These are phyloP conservation scores for Phytophthora chlamydospora DNA, from an alignment of 352 stramenopile species.

Conservation along the genomic window DNA sequence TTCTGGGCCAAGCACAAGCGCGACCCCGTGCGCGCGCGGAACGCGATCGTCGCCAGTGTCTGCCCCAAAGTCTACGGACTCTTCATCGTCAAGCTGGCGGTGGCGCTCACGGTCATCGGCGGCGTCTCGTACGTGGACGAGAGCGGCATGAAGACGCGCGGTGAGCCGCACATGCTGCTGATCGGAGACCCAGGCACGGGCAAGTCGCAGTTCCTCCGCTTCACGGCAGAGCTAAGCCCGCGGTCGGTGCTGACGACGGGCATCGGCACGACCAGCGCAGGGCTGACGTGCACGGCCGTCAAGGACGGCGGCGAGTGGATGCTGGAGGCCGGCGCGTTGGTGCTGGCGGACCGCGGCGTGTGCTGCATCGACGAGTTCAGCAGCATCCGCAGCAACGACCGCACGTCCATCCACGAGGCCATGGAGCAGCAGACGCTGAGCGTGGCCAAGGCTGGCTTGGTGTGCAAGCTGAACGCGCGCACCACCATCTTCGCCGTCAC, in stretches of 20 bases:
- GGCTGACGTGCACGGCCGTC: conserved; percentile 96
- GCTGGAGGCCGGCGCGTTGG: conserved; percentile 95
- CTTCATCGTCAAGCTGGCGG: conserved; percentile 92
- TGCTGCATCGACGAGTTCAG: conserved; percentile 99
- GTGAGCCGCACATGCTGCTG: conserved; percentile 87
- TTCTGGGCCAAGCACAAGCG: conserved; percentile 84
- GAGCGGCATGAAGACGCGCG: conserved; percentile 78
- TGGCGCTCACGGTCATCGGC: conserved; percentile 94
- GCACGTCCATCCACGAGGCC: conserved; percentile 95
- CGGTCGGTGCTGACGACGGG: conserved; percentile 96
- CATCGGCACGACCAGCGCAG: conserved; percentile 96
- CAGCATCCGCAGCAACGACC: conserved; percentile 94
- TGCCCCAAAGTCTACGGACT: conserved; percentile 96
- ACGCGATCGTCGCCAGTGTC: conserved; percentile 94
- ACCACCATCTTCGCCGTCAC: conserved; percentile 96
- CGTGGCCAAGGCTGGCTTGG: conserved; percentile 97
- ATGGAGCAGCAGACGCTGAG: conserved; percentile 99
- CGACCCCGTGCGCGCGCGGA: conserved; percentile 67
- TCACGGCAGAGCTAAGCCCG: conserved; percentile 94
- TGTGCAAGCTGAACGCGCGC: conserved; percentile 96
- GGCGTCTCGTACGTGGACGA: conserved; percentile 80
- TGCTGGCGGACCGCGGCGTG: conserved; percentile 91
- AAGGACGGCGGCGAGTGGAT: conserved; percentile 96
- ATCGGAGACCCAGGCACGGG: conserved; percentile 83
- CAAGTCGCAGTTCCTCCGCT: conserved; percentile 97